These are phyloP conservation scores for Cryphonectria parasitica DNA, from an alignment of 2,329 filamentous ascomycete genomes.

Conservation along the genomic window DNA sequence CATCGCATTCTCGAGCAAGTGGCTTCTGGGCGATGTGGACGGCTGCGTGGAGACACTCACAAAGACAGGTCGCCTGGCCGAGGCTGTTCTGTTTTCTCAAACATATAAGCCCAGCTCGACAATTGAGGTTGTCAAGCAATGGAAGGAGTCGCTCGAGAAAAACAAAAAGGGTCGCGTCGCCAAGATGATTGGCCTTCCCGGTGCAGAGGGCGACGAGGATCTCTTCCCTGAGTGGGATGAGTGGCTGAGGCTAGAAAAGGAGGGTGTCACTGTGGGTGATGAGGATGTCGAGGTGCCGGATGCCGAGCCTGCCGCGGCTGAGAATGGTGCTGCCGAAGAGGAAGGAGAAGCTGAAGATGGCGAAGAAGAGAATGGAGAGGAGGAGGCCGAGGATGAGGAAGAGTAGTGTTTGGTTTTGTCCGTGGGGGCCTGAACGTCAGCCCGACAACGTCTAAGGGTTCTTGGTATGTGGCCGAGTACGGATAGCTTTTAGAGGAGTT, in stretches of 20 bases:
- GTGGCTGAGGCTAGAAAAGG: slow-evolving; percentile 79
- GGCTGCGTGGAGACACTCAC: slow-evolving; percentile 79
- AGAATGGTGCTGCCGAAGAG: slow-evolving; percentile 32
- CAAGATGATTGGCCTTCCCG: slow-evolving; percentile 81
- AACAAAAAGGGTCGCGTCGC: slow-evolving; percentile 83
- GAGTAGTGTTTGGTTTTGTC: slow-evolving; percentile 22
- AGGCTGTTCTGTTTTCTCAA: slow-evolving; percentile 90
- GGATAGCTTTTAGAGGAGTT: slow-evolving; percentile 10
- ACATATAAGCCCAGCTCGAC: slow-evolving; percentile 90
- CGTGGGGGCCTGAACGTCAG: background rate
- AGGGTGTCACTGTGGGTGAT: slow-evolving; percentile 56
- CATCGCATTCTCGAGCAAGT: slow-evolving; percentile 87
- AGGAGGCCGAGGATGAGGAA: slow-evolving; percentile 26
- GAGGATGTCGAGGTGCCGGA: slow-evolving; percentile 32
- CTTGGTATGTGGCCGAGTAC: background rate
- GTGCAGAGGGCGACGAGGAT: slow-evolving; percentile 69
- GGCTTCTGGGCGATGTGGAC: slow-evolving; percentile 82
- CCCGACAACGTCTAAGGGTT: background rate
- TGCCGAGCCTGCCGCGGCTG: slow-evolving; percentile 35
- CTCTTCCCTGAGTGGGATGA: slow-evolving; percentile 97
- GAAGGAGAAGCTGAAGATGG: slow-evolving; percentile 21
- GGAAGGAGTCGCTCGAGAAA: slow-evolving; percentile 85
- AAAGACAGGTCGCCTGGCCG: slow-evolving; percentile 77
- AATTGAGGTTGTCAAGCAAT: slow-evolving; percentile 68
- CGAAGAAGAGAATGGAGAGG: slow-evolving; percentile 14